A percentile compares a stretch with the other conserved stretches of the same genome.
Evolutionary conservation across 2,329 filamentous ascomycete species (phyloP).

Genomic region (Daldinia sp.): DNA sequence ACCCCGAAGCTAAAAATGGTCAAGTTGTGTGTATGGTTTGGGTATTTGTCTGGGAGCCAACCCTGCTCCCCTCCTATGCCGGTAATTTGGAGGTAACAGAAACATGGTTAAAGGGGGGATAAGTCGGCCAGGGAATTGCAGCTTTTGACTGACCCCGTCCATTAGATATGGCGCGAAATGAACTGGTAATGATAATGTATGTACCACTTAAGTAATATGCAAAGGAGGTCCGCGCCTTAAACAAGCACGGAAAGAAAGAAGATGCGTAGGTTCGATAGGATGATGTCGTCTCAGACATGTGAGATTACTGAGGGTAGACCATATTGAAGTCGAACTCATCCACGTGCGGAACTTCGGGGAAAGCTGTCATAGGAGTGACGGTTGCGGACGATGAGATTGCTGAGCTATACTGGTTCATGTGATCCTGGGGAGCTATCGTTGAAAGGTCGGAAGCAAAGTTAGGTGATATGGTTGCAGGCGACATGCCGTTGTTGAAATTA

Average conservation of each 20-base stretch:
- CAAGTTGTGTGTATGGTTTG: conserved; percentile 8
- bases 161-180: background rate
- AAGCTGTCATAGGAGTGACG: conserved; percentile 42
- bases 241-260: background rate
- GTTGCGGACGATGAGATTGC: conserved; percentile 43
- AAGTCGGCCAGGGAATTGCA: background rate
- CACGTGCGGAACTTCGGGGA: conserved; percentile 38
- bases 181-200: background rate
- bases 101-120: background rate
- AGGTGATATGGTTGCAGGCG: conserved; percentile 29
- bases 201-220: background rate
- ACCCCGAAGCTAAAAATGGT: conserved; percentile 12
- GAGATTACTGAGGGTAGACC: conserved; percentile 40
- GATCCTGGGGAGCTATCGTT: conserved; percentile 34
- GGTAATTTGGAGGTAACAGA: background rate
- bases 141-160: background rate
- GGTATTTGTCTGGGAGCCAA: conserved; percentile 3
- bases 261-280: background rate
- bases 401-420: conserved; percentile 41
- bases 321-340: conserved; percentile 42
- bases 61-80: background rate
- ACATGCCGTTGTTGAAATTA: conserved; percentile 39
- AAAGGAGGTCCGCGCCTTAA: background rate
- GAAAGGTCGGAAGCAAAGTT: conserved; percentile 36
- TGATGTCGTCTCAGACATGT: background rate